Evolutionary conservation across 2,329 filamentous ascomycete genomes (phyloP).

Genomic region (Colletotrichum truncatum): DNA sequence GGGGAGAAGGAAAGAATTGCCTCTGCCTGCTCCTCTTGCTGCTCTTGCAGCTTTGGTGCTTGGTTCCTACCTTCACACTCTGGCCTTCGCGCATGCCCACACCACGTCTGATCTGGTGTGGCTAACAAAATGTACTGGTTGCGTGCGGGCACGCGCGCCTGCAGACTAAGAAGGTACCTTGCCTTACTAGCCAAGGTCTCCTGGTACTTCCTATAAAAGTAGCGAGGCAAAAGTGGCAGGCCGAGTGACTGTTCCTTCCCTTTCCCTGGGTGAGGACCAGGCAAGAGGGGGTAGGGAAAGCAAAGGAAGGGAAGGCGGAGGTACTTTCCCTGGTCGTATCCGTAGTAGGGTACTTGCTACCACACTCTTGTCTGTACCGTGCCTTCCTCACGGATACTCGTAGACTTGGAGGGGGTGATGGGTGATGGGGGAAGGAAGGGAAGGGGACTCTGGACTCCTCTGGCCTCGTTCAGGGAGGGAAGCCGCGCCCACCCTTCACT

Average conservation of each 20-base stretch:
- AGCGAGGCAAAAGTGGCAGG: background rate
- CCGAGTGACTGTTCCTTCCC: background rate
- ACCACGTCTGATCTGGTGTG: conserved; percentile 11
- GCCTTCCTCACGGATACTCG: conserved; percentile 15
- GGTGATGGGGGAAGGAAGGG: conserved; percentile 16
- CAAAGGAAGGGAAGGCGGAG: background rate
- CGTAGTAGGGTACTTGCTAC: conserved; percentile 8
- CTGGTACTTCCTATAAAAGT: conserved; percentile 15
- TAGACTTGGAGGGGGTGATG: background rate
- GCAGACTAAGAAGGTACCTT: conserved; percentile 9
- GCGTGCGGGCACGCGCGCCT: conserved; percentile 9
- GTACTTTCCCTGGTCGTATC: conserved; percentile 14
- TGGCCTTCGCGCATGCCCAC: background rate
- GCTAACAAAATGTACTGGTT: conserved; percentile 5
- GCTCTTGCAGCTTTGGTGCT: background rate
- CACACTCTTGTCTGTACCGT: background rate
- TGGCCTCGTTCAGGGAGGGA: conserved; percentile 25
- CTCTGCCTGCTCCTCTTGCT: background rate
- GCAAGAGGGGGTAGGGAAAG: background rate
- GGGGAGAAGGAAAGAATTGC: background rate
- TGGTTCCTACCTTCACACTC: background rate
- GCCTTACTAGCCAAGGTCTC: conserved; percentile 12
- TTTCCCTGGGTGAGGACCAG: background rate
- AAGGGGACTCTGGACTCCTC: conserved; percentile 6
- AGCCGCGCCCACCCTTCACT: conserved; percentile 24